phyloP scores from a whole-genome alignment of 768 basidiomycete genomes.

The Dacryopinax spathularia region DNA sequence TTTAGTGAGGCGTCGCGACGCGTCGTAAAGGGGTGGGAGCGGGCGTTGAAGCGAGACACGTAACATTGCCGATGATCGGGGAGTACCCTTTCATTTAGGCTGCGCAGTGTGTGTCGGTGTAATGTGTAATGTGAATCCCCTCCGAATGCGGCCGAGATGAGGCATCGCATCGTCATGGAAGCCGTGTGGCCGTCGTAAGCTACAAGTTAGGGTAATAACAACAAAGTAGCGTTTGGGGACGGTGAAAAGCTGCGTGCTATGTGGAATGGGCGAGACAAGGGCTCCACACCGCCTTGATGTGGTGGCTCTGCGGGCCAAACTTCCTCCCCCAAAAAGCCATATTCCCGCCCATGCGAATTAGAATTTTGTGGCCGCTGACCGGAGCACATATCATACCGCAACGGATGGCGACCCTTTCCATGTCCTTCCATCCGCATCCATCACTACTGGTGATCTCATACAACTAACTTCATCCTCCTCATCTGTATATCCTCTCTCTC shows the following conservation, averaged over 20 bases:
- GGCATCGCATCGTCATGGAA: conserved; percentile 2
- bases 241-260: not conserved
- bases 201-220: not conserved
- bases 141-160: not conserved
- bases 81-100: not conserved
- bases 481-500: not conserved
- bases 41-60: not conserved
- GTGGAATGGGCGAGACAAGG: not conserved
- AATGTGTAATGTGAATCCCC: too few species aligned
- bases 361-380: not conserved
- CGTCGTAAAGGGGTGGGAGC: not conserved
- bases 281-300: conserved; percentile 4
- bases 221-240: not conserved
- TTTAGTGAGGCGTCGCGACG: not conserved
- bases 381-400: not conserved
- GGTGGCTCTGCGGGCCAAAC: not conserved
- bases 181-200: not conserved
- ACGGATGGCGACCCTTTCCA: too few species aligned
- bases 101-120: too few species aligned
- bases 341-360: not conserved
- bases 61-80: not conserved
- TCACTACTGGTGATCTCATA: too few species aligned
- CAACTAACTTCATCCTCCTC: too few species aligned
- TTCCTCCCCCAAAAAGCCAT: too few species aligned
- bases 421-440: not conserved